These are phyloP conservation scores for Carex sylvatica DNA, from an alignment of 202 grass and related monocot species.

Conservation along the genomic window DNA sequence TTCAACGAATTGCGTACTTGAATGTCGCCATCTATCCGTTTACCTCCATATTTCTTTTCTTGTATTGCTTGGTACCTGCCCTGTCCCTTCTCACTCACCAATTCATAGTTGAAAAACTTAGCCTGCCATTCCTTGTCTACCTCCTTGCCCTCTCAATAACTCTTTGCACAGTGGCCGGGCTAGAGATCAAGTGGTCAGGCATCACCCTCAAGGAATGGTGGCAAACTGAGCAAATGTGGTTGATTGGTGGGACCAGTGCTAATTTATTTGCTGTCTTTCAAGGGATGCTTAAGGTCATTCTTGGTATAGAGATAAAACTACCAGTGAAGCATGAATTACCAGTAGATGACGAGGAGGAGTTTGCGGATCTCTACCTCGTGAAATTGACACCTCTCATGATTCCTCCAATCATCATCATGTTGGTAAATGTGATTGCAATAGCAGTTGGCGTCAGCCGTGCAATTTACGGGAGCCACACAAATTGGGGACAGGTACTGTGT, in stretches of 20 bases:
- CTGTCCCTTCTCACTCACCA: constrained; percentile 68
- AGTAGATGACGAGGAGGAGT: constrained; percentile 49
- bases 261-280: constrained; percentile 65
- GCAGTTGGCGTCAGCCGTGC: constrained; percentile 55
- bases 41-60: constrained; percentile 76
- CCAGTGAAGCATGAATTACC: constrained; percentile 27
- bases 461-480: constrained; percentile 33
- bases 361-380: constrained; percentile 61
- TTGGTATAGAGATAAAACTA: constrained; percentile 56
- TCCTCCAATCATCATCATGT: constrained; percentile 42
- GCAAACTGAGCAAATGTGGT: constrained; percentile 77
- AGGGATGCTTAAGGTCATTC: constrained; percentile 58
- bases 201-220: constrained; percentile 83
- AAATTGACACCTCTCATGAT: constrained; percentile 64
- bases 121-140: constrained; percentile 47
- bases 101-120: constrained; percentile 72
- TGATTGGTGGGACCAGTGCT: constrained; percentile 70
- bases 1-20: constrained; percentile 77
- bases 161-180: constrained; percentile 40
- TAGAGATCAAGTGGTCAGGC: constrained; percentile 76
- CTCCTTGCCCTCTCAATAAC: constrained; percentile 33
- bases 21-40: constrained; percentile 82
- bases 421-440: constrained; percentile 54
- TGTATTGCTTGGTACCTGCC: constrained; percentile 79
- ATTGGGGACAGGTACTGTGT: constrained; percentile 53